Base-by-base conservation (phyloP, 345 rosid species). In the Streptanthus diversifolius region DNA sequence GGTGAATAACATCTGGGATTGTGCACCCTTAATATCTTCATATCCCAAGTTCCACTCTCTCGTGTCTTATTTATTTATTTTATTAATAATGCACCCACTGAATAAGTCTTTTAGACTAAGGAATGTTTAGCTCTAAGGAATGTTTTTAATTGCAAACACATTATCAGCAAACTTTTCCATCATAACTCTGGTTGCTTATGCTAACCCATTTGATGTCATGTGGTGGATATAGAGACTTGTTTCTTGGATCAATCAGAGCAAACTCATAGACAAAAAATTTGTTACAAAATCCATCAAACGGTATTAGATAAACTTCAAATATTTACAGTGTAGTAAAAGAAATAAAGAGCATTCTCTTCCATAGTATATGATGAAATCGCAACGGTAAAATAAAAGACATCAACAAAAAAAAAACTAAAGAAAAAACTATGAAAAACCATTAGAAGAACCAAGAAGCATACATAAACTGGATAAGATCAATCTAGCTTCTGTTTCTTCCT, bases 281-380 rank as follows among this genome's bases (percentile, higher is more conserved):
- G 52, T 47, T 47, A 18, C 52, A 22, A 51, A 76, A 70, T 18
- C 47, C 47, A 10, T 45, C 19, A 36, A 27, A 61, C 27, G 13
- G 35, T 44, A 70, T 47, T 64, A 56, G 55, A 63, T 77, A 71
- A 64, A 55, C 68, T 65, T 71, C 67, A 71, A 64, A 77, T 77
- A 77, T 77, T 63, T 77, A 77, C 80, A 77, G 80, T 77, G 72
- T 71, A 57, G 72, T 64, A 48, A 64, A 70, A 77, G 72, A 56
- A 48, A 71, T 77, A 47, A 76, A 63, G 80, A 76, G 61, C 72
- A 77, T 63, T 54, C 61, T 76, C 72, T 70, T 71, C 72, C 54
- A 77, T 70, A 56, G 63, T 64, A 40, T 68, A 61, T 9, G n/a
- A 17, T 36, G 59, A 76, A 69, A 77, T 58, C 72, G 2, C 66